Base-by-base conservation (phyloP, 2,329 filamentous ascomycete genomes). In the Colletotrichum scovillei region DNA sequence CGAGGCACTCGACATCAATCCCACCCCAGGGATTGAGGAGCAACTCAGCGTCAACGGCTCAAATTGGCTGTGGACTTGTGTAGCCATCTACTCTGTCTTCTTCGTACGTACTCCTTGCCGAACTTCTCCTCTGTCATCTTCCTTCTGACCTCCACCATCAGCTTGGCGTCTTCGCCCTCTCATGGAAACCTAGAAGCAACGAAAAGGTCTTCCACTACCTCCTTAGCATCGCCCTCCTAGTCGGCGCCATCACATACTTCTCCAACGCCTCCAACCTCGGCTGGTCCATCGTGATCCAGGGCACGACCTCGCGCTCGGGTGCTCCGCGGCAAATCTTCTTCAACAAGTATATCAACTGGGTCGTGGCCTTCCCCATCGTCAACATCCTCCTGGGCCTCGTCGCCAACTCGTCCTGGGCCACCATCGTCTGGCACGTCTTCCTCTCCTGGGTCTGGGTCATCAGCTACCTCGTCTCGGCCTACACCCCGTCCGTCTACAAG, bases 151-250 rank as follows among this genome's bases (percentile, higher is more conserved):
- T 75, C 65, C 22, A 7, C 5, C 8, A 22, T 3, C 53, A 87
- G 85, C 76, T 89, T n/a, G 77, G 68, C 71, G 81, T 84, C 76
- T 82, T 82, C 56, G 81, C 77, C 26, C 78, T 86, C 5, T 83
- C 82, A 73, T 84, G 86, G 77, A 78, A 81, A 12, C 83, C 87
- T 49, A 82, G 81, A 56, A 79, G 83, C 49, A 85, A 85, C 64
- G 87, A 90, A 78, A 85, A 83, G 76, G 84, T 90, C 76, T 90
- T 90, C 82, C 87, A 90, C 81, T 89, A 90, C 78, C 80, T 89
- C 74, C 88, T 89, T 79, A 83, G 80, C 75, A 81, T 88, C 65
- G 84, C 84, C 46, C 82, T 87, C 53, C 81, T 90, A 11, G 84
- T 85, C 73, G 88, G 87, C 69, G 78, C 85, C 24, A 82, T 89